Evolutionary conservation across 2,329 filamentous ascomycete genomes (phyloP).

Genomic region (Neofusicoccum sp.): DNA sequence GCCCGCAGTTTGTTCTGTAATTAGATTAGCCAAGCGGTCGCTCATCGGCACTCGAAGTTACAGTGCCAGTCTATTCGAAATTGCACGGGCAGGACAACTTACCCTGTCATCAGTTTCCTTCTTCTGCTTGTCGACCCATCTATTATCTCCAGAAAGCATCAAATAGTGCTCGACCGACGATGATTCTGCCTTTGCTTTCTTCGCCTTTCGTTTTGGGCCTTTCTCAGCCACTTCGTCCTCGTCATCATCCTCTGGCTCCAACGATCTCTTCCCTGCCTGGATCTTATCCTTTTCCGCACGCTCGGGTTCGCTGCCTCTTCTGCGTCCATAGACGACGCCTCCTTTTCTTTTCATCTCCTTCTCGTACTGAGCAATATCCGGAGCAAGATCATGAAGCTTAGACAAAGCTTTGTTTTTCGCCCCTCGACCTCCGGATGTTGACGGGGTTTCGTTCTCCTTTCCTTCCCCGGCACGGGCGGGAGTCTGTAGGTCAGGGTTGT

Average conservation of each 20-base stretch:
- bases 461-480: slow-evolving; percentile 50
- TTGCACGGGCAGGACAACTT: slow-evolving; percentile 35
- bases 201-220: slow-evolving; percentile 62
- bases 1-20: slow-evolving; percentile 73
- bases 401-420: slow-evolving; percentile 84
- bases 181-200: slow-evolving; percentile 46
- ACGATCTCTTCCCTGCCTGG: slow-evolving; percentile 44
- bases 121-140: slow-evolving; percentile 71
- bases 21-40: not conserved
- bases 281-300: slow-evolving; percentile 38
- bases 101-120: slow-evolving; percentile 81
- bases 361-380: slow-evolving; percentile 86
- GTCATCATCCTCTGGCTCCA: slow-evolving; percentile 38
- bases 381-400: slow-evolving; percentile 71
- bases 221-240: slow-evolving; percentile 45
- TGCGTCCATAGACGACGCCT: slow-evolving; percentile 59
- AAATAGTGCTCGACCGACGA: slow-evolving; percentile 71
- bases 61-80: not conserved
- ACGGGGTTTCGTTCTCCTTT: slow-evolving; percentile 84
- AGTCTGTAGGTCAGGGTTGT: slow-evolving; percentile 43
- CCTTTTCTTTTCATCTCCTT: slow-evolving; percentile 85
- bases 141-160: slow-evolving; percentile 78
- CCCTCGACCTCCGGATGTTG: slow-evolving; percentile 72
- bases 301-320: slow-evolving; percentile 40
- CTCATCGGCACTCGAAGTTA: not conserved